Base-by-base conservation (phyloP, 106 monocot species). In the Dendrobium nobile region DNA sequence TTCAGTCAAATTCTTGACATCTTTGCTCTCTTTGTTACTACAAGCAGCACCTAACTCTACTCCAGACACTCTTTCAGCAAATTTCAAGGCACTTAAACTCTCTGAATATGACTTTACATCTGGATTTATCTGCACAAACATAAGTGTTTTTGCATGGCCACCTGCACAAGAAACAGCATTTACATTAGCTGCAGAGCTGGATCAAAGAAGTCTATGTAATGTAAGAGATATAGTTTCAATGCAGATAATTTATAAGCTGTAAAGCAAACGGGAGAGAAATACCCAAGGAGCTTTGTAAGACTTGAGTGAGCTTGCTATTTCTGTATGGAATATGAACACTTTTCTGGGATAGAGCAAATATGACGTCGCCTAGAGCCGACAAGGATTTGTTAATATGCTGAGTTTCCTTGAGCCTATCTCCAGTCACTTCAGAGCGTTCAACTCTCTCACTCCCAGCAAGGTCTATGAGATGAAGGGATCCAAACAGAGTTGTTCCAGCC, bases 391-490 rank as follows among this genome's bases (percentile, higher is more conserved):
- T 95, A 77, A 95, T 93, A 78, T 93, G 86, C 75, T 95, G 95
- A 80, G 95, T 91, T 82, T 95, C 95, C 82, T 86, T 95, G 19
- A 93, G 85, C 70, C 93, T 86, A 72, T 95, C 91, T 70, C 95
- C 95, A 20, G 91, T 89, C 47, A 85, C 95, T 89, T 91, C 91
- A 68, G 93, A 95, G 22, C 91, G 86, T 75, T 93, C 91, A 58
- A 93, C 89, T 83, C 95, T 91, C 86, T 95, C 93, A 83, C 95
- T 93, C 77, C 95, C 93, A 65, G 95, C 95, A 77, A 95, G 92
- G 76, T 93, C 95, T 13, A 95, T 86, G 67, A 95, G 77, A 85
- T 95, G 89, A 41, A 93, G 89, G 65, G 85, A 89, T 44, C 91
- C 88, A 73, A 84, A 89, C 22, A 86, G 80, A 41, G 84, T 77